Evolutionary conservation across 140 eudicot species (phyloP).

Genomic region (Bidens hawaiensis): DNA sequence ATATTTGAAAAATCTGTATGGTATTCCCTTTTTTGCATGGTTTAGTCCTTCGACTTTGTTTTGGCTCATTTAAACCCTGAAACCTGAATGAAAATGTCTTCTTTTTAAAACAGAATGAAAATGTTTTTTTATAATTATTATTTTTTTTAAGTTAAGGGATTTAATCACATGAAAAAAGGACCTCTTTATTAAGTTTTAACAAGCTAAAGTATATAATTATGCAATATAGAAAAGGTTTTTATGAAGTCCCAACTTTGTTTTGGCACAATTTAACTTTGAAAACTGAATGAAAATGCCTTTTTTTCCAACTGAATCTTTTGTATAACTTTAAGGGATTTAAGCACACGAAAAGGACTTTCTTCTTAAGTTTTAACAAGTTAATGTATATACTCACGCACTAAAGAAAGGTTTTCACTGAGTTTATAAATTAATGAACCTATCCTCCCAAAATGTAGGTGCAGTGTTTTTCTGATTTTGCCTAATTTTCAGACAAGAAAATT

Average conservation of each 20-base stretch:
- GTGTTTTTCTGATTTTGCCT: background rate
- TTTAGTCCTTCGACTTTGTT: background rate
- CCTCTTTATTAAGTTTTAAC: background rate
- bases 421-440: background rate
- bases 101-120: no score
- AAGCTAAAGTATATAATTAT: background rate
- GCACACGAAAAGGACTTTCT: background rate
- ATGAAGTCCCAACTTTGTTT: no score
- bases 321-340: background rate
- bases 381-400: background rate
- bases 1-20: background rate
- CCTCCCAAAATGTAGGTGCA: background rate
- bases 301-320: no score
- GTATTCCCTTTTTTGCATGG: background rate
- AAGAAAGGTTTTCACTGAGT: background rate
- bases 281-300: background rate
- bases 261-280: background rate
- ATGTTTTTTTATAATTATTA: background rate
- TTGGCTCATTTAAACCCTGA: background rate
- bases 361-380: background rate
- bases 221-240: background rate
- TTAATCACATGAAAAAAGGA: background rate
- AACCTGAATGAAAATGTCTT: background rate
- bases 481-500: background rate
- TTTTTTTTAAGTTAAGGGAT: background rate